A percentile compares a stretch with the other conserved stretches of the same genome.
Conservation (phyloP, 2,329 filamentous ascomycete species). For the Penicillium oxalicum region DNA sequence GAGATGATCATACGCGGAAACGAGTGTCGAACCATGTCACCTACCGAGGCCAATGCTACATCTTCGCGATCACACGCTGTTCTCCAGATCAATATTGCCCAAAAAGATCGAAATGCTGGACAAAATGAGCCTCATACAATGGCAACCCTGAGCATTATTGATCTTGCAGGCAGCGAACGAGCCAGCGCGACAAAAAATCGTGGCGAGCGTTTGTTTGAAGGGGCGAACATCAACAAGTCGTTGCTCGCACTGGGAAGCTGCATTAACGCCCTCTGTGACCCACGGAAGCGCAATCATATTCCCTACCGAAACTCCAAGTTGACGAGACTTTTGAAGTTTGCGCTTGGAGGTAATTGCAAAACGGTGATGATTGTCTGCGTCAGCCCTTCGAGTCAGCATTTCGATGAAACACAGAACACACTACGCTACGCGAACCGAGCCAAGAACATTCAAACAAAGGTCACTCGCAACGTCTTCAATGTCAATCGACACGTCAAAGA, state of each 20-base stretch:
- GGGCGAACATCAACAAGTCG: conserved; percentile 99
- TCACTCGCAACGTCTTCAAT: conserved; percentile 98
- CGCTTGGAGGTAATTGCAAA: conserved; percentile 93
- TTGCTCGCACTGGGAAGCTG: conserved; percentile 89
- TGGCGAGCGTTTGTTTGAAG: conserved; percentile 83
- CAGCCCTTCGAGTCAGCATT: conserved; percentile 91
- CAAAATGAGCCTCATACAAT: conserved; percentile 95
- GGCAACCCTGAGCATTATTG: conserved; percentile 97
- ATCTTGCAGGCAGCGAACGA: conserved; percentile 90
- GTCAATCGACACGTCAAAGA: conserved; percentile 99
- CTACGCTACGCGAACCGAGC: conserved; percentile 94
- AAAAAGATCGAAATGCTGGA: conserved; percentile 87
- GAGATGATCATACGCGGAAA: conserved; percentile 97
- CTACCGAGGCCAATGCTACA: conserved; percentile 93
- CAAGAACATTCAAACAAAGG: conserved; percentile 99
- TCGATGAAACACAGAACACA: conserved; percentile 97
- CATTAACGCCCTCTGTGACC: conserved; percentile 96
- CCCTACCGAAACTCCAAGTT: conserved; percentile 98
- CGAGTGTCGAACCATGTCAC: conserved; percentile 89
- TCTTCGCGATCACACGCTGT: conserved; percentile 97
- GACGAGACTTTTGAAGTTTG: conserved; percentile 92
- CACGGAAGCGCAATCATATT: conserved; percentile 84
- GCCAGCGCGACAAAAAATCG: conserved; percentile 96
- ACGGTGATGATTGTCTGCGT: conserved; percentile 99
- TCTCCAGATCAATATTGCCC: conserved; percentile 90